phyloP scores from a whole-genome alignment of 345 rosid genomes.

The Brassica carinata region DNA sequence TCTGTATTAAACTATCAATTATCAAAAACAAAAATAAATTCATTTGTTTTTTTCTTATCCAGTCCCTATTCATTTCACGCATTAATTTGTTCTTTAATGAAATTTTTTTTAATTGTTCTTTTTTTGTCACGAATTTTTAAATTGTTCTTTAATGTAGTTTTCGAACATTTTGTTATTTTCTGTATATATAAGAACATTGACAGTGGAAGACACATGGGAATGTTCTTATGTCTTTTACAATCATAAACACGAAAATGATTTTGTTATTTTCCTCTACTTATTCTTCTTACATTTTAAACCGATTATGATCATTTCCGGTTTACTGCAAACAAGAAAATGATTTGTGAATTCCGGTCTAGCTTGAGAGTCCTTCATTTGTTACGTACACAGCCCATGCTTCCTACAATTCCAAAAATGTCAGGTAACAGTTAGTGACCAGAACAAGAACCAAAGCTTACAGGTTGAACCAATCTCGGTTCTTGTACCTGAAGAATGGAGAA shows the following conservation, averaged over 20 bases:
- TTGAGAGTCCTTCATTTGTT: constrained; percentile 53
- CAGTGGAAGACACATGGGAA: constrained; percentile 20
- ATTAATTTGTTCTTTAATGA: background rate
- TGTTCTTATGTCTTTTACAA: constrained; percentile 23
- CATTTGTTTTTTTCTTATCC: background rate
- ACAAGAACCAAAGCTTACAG: background rate
- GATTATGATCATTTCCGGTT: background rate
- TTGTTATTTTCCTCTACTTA: background rate
- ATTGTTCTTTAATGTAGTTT: background rate
- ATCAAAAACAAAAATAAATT: background rate
- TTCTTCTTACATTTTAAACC: constrained; percentile 22
- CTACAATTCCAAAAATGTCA: constrained; percentile 40
- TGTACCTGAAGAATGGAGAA: constrained; percentile 83
- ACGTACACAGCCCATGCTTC: constrained; percentile 76
- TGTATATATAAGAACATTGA: background rate
- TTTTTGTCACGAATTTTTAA: no score
- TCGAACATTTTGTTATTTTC: background rate
- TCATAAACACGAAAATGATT: background rate
- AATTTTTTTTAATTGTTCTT: no score
- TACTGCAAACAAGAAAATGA: background rate
- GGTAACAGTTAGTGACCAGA: constrained; percentile 2
- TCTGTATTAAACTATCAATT: background rate
- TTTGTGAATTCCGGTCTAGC: constrained; percentile 25
- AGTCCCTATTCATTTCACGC: background rate
- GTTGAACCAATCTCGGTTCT: background rate